Conservation (phyloP, 2,329 filamentous ascomycete genomes). For the Cladosporium phlei region DNA sequence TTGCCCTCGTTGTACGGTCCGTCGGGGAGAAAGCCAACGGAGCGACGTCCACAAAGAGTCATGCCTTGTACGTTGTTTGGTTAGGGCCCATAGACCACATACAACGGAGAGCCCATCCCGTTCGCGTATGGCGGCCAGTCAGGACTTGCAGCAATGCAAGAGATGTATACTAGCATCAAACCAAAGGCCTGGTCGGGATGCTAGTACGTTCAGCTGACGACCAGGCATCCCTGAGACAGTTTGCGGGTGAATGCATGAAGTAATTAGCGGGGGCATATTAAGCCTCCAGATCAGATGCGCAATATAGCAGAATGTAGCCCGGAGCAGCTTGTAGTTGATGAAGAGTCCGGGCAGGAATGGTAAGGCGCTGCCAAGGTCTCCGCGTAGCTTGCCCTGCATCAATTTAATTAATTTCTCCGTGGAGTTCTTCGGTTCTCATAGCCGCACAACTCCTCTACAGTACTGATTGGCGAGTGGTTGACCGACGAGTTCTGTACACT, state of each 20-base stretch:
- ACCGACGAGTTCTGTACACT: too few relatives aligned
- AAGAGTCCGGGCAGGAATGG: slow-evolving; percentile 8
- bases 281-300: background rate
- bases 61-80: too few relatives aligned
- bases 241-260: background rate
- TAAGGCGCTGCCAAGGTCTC: slow-evolving; percentile 11
- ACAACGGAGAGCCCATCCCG: slow-evolving; percentile 5
- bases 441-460: too few relatives aligned
- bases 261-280: background rate
- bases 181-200: background rate
- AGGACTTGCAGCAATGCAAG: background rate
- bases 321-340: background rate
- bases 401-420: slow-evolving; percentile 2
- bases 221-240: background rate
- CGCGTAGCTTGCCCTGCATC: slow-evolving; percentile 12
- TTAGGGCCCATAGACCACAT: background rate
- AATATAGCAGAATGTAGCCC: slow-evolving; percentile 9
- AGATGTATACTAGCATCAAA: background rate
- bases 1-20: slow-evolving; percentile 9
- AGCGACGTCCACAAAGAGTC: background rate
- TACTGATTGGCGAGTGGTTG: too few relatives aligned
- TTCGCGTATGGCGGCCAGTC: background rate
- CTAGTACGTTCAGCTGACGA: slow-evolving; percentile 5
- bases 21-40: slow-evolving; percentile 3
- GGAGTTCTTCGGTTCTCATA: too few relatives aligned